Percentiles rank a stretch among this genome's conserved stretches.
These are phyloP conservation scores for Magnolia sinica DNA, from an alignment of 164 flowering plant species.

Conservation along the genomic window DNA sequence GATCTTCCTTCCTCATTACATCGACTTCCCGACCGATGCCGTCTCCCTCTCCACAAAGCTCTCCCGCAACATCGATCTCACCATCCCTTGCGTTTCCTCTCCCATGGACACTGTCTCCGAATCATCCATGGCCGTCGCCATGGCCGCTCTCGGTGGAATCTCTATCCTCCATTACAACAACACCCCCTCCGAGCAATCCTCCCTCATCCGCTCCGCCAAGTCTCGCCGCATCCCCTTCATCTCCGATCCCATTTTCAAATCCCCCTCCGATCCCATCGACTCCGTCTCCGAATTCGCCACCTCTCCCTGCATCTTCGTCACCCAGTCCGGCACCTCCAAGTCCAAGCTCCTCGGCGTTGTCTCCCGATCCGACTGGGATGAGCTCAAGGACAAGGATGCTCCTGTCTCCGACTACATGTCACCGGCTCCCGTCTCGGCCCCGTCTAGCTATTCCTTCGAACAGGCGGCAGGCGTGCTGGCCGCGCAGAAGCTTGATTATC, in stretches of 20 bases:
- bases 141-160: conserved; percentile 87
- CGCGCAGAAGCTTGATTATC: conserved; percentile 36
- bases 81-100: conserved; percentile 76
- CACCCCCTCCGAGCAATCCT: conserved; percentile 49
- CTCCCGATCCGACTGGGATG: conserved; percentile 44
- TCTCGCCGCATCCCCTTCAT: conserved; percentile 59
- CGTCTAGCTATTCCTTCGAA: conserved; percentile 46
- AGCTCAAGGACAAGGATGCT: conserved; percentile 28
- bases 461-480: conserved; percentile 46
- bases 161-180: conserved; percentile 78
- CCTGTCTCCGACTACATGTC: conserved; percentile 45
- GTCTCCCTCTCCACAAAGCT: conserved; percentile 63
- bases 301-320: conserved; percentile 50
- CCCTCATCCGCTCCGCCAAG: conserved; percentile 53
- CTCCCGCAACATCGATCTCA: conserved; percentile 54
- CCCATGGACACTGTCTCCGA: conserved; percentile 98
- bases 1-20: conserved; percentile 86
- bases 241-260: conserved; percentile 37
- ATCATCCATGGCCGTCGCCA: conserved; percentile 75
- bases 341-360: conserved; percentile 60
- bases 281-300: conserved; percentile 36
- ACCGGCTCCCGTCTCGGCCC: conserved; percentile 18
- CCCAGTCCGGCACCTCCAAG: conserved; percentile 38
- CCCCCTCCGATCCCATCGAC: conserved; percentile 41
- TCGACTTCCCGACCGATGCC: conserved; percentile 79